Conservation (phyloP, 352 stramenopile genomes). For the Plasmopara muralis region DNA sequence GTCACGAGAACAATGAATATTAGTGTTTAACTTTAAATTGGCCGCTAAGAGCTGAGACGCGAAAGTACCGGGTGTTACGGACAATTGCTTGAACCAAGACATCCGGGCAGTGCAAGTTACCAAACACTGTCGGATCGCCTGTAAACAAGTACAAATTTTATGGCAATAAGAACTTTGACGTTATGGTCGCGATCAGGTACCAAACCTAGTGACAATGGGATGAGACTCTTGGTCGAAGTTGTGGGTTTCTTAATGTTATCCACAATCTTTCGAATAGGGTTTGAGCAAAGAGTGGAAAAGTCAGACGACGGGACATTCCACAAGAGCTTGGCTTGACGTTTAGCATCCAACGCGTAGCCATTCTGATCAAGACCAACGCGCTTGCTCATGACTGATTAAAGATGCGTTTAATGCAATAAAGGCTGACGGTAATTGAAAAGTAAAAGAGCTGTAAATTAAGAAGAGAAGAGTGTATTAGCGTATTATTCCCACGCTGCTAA, state of each 20-base stretch:
- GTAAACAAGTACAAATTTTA: neutral
- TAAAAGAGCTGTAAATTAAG: slow-evolving; percentile 4
- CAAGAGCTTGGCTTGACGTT: slow-evolving; percentile 37
- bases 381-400: slow-evolving; percentile 33
- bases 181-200: neutral
- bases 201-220: slow-evolving; percentile 87
- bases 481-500: slow-evolving; percentile 6
- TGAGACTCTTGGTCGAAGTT: slow-evolving; percentile 85
- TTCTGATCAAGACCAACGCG: slow-evolving; percentile 25
- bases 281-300: slow-evolving; percentile 65
- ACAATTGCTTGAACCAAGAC: slow-evolving; percentile 77
- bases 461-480: slow-evolving; percentile 1
- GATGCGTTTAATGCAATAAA: slow-evolving; percentile 3
- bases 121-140: slow-evolving; percentile 91
- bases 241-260: slow-evolving; percentile 90
- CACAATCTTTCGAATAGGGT: slow-evolving; percentile 94
- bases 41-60: neutral
- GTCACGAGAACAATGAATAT: neutral
- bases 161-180: too few relatives aligned
- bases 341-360: slow-evolving; percentile 13
- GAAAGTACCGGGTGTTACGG: slow-evolving; percentile 47
- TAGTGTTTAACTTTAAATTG: neutral
- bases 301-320: slow-evolving; percentile 67
- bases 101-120: slow-evolving; percentile 88
- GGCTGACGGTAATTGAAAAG: slow-evolving; percentile 13